Conservation (phyloP, 2,329 filamentous ascomycete genomes). For the Neofusicoccum parvum region DNA sequence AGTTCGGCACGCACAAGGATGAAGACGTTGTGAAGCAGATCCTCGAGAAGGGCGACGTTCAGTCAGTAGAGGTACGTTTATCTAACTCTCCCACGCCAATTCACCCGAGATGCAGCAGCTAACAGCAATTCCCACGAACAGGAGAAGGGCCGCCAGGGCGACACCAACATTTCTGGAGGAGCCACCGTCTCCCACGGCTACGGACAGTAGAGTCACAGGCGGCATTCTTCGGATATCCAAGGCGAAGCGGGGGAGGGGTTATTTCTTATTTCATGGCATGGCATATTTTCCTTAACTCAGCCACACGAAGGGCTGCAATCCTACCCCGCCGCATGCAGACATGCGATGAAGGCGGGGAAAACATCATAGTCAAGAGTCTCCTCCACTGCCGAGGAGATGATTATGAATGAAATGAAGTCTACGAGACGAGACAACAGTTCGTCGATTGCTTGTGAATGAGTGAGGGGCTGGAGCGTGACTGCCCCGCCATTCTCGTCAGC, state of each 20-base stretch:
- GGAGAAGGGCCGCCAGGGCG: slow-evolving; percentile 45
- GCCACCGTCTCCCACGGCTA: slow-evolving; percentile 26
- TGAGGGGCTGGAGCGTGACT: background rate
- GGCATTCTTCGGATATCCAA: slow-evolving; percentile 6
- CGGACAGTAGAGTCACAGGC: background rate
- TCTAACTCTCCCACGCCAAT: slow-evolving; percentile 1
- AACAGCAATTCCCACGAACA: slow-evolving; percentile 22
- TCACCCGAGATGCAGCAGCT: slow-evolving; percentile 19
- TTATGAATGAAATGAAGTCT: slow-evolving; percentile 21
- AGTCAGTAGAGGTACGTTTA: slow-evolving; percentile 59
- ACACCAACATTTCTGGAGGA: slow-evolving; percentile 46
- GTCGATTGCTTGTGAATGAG: background rate
- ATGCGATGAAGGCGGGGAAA: background rate
- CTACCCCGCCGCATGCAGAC: background rate
- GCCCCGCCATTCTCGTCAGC: background rate
- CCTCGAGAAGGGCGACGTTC: slow-evolving; percentile 71
- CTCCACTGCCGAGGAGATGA: background rate
- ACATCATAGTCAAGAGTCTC: slow-evolving; percentile 5
- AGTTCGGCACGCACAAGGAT: slow-evolving; percentile 80
- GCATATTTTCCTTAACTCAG: background rate
- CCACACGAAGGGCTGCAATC: background rate
- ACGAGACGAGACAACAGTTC: background rate
- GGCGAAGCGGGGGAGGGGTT: slow-evolving; percentile 6
- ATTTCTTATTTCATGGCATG: background rate
- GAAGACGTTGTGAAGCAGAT: slow-evolving; percentile 84